These are phyloP conservation scores for Yamadazyma oceani DNA, from an alignment of 1,139 yeast genomes.

Conservation along the genomic window DNA sequence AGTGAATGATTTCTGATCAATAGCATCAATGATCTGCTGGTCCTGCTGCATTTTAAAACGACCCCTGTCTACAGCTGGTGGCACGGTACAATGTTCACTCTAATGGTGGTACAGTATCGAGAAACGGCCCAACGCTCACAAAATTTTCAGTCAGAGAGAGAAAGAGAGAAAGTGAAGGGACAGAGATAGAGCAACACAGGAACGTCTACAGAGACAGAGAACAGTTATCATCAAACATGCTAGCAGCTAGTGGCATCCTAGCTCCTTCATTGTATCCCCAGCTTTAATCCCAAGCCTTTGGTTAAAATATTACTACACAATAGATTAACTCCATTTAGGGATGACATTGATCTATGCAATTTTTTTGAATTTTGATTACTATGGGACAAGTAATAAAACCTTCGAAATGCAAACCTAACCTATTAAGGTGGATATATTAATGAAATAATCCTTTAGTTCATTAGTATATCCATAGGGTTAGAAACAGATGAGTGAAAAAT, in stretches of 20 bases:
- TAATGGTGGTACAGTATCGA: too few relatives aligned
- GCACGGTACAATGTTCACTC: too few relatives aligned
- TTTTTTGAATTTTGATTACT: slow-evolving; percentile 21
- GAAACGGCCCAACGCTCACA: too few relatives aligned
- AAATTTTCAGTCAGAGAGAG: too few relatives aligned
- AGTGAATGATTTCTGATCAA: slow-evolving; percentile 54
- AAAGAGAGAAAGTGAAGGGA: too few relatives aligned
- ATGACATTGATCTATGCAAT: slow-evolving; percentile 17
- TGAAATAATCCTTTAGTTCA: slow-evolving; percentile 7
- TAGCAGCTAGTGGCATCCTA: too few relatives aligned
- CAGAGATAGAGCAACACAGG: too few relatives aligned
- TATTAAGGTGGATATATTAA: background rate
- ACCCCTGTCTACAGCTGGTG: too few relatives aligned
- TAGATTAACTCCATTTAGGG: slow-evolving; percentile 24
- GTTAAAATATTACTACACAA: slow-evolving; percentile 15
- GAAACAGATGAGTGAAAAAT: background rate
- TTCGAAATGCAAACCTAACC: slow-evolving; percentile 18
- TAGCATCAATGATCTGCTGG: slow-evolving; percentile 36
- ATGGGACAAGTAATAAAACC: slow-evolving; percentile 18
- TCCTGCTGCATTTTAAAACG: slow-evolving; percentile 5
- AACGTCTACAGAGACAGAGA: too few relatives aligned
- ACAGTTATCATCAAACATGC: too few relatives aligned
- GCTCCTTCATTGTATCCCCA: slow-evolving; percentile 5
- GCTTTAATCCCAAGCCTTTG: slow-evolving; percentile 27
- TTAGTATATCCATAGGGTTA: background rate